A percentile compares a stretch with the other conserved stretches of the same genome.
These are phyloP conservation scores for Tuber melanosporum DNA, from an alignment of 495 filamentous ascomycete species.

Conservation along the genomic window DNA sequence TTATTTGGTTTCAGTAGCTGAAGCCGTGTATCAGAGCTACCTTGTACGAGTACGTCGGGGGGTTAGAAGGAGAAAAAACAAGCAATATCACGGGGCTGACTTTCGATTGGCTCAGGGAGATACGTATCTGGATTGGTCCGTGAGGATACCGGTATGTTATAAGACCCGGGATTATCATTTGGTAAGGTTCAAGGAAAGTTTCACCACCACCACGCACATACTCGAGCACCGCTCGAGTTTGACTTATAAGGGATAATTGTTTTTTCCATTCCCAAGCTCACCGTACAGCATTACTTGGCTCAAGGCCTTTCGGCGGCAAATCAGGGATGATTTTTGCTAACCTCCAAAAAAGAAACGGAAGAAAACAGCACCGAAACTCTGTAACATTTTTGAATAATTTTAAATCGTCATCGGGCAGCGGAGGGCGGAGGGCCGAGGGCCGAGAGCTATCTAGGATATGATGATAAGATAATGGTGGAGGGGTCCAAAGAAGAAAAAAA, in stretches of 20 bases:
- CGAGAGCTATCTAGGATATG: neutral
- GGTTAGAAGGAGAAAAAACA: neutral
- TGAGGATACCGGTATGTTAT: neutral
- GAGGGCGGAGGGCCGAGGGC: neutral
- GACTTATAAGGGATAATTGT: slow-evolving; percentile 2
- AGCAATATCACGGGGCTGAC: neutral
- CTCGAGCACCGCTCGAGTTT: neutral
- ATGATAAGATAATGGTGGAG: neutral
- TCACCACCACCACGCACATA: neutral
- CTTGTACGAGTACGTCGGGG: neutral
- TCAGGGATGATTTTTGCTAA: neutral
- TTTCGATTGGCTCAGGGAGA: neutral
- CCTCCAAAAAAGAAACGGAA: neutral
- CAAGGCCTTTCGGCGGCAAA: neutral
- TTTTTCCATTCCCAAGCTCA: neutral
- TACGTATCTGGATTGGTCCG: neutral
- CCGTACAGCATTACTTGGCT: neutral
- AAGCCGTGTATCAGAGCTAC: neutral
- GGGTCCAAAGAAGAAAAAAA: neutral
- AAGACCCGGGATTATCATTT: neutral
- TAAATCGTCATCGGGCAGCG: neutral
- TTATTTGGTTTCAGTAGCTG: neutral
- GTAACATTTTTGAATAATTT: neutral
- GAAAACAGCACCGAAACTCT: neutral
- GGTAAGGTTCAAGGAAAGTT: neutral